Conservation (phyloP, 257 asterid species). For the Primulina huaijiensis region DNA sequence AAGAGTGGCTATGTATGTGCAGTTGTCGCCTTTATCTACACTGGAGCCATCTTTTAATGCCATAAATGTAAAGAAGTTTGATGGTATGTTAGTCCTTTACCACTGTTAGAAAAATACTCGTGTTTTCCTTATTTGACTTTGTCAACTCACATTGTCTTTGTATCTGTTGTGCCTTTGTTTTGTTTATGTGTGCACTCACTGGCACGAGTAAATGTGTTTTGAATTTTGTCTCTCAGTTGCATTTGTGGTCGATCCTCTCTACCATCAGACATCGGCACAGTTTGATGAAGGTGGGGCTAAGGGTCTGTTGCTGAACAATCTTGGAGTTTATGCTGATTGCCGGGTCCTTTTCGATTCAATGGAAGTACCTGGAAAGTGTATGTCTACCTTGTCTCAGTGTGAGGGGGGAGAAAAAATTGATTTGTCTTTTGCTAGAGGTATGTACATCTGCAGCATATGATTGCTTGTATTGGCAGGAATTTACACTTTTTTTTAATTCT, state of each 20-base stretch:
- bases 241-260: conserved; percentile 93
- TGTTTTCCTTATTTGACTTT: conserved; percentile 1
- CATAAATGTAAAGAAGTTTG: conserved; percentile 83
- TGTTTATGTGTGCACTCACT: conserved; percentile 1
- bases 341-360: conserved; percentile 84
- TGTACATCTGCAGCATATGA: conserved; percentile 24
- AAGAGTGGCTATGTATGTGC: conserved; percentile 36
- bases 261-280: conserved; percentile 97
- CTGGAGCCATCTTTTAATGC: conserved; percentile 84
- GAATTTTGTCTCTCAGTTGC: conserved; percentile 49
- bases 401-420: conserved; percentile 54
- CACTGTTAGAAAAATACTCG: conserved; percentile 15
- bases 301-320: conserved; percentile 89
- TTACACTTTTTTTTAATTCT: neutral
- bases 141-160: neutral
- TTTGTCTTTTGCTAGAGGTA: conserved; percentile 80
- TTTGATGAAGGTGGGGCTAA: conserved; percentile 99
- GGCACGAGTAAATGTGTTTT: conserved; percentile 11
- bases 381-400: conserved; percentile 32
- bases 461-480: conserved; percentile 20
- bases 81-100: conserved; percentile 55
- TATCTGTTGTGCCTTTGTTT: neutral
- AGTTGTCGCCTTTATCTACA: conserved; percentile 87
- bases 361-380: conserved; percentile 84
- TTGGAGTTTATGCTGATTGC: conserved; percentile 87